Evolutionary conservation across 768 basidiomycete species (phyloP).

Genomic region (Naganishia friedmannii): DNA sequence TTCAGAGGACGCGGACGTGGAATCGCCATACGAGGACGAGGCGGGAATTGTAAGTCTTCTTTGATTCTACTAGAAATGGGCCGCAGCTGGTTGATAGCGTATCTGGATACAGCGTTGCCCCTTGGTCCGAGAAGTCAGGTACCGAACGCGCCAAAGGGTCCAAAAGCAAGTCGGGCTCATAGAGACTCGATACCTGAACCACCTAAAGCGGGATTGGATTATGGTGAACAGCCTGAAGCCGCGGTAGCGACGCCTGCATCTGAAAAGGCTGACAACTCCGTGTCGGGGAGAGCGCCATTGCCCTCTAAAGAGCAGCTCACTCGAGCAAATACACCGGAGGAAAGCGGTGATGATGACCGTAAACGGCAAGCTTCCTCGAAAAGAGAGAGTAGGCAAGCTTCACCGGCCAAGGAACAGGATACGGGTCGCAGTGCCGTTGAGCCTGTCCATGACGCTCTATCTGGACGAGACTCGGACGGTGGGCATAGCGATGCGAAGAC

Average conservation of each 20-base stretch:
- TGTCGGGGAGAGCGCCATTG: conserved; percentile 8
- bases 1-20: conserved; percentile 28
- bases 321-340: neutral
- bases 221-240: conserved; percentile 27
- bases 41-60: conserved; percentile 25
- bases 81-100: neutral
- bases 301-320: conserved; percentile 9
- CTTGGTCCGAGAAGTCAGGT: conserved; percentile 30
- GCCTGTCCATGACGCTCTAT: neutral
- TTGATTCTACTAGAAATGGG: neutral
- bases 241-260: neutral
- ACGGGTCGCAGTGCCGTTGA: neutral
- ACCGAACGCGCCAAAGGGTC: conserved; percentile 28
- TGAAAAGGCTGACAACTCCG: conserved; percentile 7
- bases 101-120: conserved; percentile 17
- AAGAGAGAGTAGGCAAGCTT: conserved; percentile 1
- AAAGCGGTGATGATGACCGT: conserved; percentile 1
- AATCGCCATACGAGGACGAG: conserved; percentile 21
- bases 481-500: conserved; percentile 15
- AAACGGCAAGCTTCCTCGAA: conserved; percentile 7
- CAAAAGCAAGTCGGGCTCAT: conserved; percentile 30
- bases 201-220: conserved; percentile 28
- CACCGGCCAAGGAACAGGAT: conserved; percentile 8
- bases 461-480: conserved; percentile 8
- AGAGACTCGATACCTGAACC: conserved; percentile 25